phyloP scores from a whole-genome alignment of 441 rosid genomes.

The Mallotus japonicus region DNA sequence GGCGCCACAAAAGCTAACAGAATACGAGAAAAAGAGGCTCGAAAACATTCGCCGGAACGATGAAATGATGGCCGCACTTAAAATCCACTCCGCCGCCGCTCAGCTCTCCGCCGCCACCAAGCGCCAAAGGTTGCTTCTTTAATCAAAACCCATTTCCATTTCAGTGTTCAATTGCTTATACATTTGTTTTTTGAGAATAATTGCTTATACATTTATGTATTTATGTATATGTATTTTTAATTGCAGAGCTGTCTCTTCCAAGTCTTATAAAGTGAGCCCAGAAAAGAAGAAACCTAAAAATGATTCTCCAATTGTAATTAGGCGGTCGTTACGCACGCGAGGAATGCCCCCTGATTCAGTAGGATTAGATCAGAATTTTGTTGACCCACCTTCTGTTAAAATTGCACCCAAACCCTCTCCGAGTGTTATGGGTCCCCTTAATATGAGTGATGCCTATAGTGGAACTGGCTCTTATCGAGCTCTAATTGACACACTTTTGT shows the following conservation, averaged over 20 bases:
- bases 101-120: constrained; percentile 54
- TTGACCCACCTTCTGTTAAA: constrained; percentile 16
- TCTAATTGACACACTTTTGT: constrained; percentile 37
- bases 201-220: not conserved
- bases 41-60: constrained; percentile 73
- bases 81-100: constrained; percentile 50
- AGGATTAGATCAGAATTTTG: constrained; percentile 36
- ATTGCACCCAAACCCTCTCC: constrained; percentile 22
- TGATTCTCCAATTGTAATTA: constrained; percentile 47
- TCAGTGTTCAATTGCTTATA: not conserved
- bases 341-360: constrained; percentile 65
- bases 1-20: constrained; percentile 60
- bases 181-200: not conserved
- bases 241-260: constrained; percentile 39
- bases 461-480: constrained; percentile 36
- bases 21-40: constrained; percentile 70
- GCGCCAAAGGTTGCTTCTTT: constrained; percentile 44
- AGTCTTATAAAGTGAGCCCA: constrained; percentile 38
- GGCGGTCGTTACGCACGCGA: constrained; percentile 62
- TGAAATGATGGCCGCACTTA: constrained; percentile 68
- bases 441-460: constrained; percentile 44
- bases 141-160: not conserved
- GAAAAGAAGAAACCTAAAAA: constrained; percentile 49
- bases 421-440: constrained; percentile 44
- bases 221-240: not conserved